Percentiles rank a stretch among this genome's conserved stretches.
phyloP scores from a whole-genome alignment of 2,329 filamentous ascomycete species.

The Fusarium sp. region DNA sequence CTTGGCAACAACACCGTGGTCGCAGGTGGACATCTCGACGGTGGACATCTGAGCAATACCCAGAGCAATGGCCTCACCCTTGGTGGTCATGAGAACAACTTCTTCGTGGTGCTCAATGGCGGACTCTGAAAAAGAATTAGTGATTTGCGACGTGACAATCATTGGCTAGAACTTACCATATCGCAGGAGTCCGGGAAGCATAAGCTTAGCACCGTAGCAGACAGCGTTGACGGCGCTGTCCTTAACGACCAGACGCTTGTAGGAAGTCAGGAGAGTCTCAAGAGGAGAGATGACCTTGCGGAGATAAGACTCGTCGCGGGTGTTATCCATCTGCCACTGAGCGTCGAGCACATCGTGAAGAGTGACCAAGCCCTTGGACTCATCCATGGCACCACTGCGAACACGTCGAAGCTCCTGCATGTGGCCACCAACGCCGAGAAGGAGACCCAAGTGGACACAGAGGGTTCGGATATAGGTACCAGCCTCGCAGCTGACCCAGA shows the following conservation, averaged over 20 bases:
- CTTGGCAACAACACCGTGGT: conserved; percentile 97
- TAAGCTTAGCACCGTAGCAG: conserved; percentile 98
- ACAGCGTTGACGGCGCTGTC: conserved; percentile 86
- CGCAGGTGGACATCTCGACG: conserved; percentile 94
- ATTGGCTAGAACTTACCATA: conserved; percentile 71
- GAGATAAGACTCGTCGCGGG: conserved; percentile 91
- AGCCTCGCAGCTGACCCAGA: conserved; percentile 98
- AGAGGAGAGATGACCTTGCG: conserved; percentile 91
- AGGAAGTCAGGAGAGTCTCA: conserved; percentile 89
- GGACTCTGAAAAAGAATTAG: conserved; percentile 68
- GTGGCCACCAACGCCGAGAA: conserved; percentile 86
- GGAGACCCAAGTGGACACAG: conserved; percentile 88
- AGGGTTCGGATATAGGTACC: conserved; percentile 99
- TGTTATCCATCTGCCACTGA: conserved; percentile 96
- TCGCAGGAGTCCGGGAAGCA: conserved; percentile 94
- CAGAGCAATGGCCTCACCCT: conserved; percentile 97
- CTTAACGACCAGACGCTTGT: conserved; percentile 98
- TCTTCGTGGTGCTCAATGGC: conserved; percentile 96
- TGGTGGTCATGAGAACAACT: conserved; percentile 97
- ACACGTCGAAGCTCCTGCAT: conserved; percentile 99
- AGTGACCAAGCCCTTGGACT: conserved; percentile 88
- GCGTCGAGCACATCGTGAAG: conserved; percentile 89
- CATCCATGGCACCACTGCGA: conserved; percentile 93
- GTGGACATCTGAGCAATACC: conserved; percentile 98
- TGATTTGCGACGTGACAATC: conserved; percentile 15